These are phyloP conservation scores for Cryphonectria japonica DNA, from an alignment of 2,329 filamentous ascomycete genomes.

Conservation along the genomic window DNA sequence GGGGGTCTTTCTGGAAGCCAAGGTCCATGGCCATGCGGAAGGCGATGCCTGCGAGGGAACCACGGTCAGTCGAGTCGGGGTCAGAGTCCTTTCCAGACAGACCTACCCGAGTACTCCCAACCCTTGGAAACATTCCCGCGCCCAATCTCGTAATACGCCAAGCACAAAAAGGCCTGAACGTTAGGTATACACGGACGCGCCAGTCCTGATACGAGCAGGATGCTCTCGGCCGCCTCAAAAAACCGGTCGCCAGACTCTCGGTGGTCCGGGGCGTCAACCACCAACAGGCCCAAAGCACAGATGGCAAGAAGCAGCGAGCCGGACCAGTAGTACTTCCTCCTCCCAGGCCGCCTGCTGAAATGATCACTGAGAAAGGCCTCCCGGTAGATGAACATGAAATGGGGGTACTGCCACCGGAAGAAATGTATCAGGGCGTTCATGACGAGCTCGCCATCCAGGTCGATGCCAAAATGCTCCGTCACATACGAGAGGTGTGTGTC, in stretches of 20 bases:
- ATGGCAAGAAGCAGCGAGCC: slow-evolving; percentile 32
- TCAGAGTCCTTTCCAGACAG: slow-evolving; percentile 5
- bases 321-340: slow-evolving; percentile 39
- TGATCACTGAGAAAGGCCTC: slow-evolving; percentile 38
- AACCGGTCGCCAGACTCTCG: slow-evolving; percentile 31
- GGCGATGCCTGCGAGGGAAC: slow-evolving; percentile 35
- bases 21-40: slow-evolving; percentile 39
- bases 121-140: slow-evolving; percentile 36
- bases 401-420: slow-evolving; percentile 38
- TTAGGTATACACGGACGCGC: slow-evolving; percentile 32
- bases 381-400: slow-evolving; percentile 40
- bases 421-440: slow-evolving; percentile 33
- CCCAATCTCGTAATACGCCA: slow-evolving; percentile 38
- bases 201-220: slow-evolving; percentile 35
- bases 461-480: slow-evolving; percentile 34
- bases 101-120: slow-evolving; percentile 36
- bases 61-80: slow-evolving; percentile 34
- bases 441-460: slow-evolving; percentile 32
- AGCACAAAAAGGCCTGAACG: slow-evolving; percentile 36
- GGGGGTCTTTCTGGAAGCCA: slow-evolving; percentile 36
- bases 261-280: slow-evolving; percentile 27
- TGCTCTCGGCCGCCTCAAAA: slow-evolving; percentile 34
- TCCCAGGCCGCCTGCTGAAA: slow-evolving; percentile 15
- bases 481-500: slow-evolving; percentile 23
- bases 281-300: slow-evolving; percentile 34